These are phyloP conservation scores for Stemphylium beticola DNA, from an alignment of 2,329 filamentous ascomycete species.

Conservation along the genomic window DNA sequence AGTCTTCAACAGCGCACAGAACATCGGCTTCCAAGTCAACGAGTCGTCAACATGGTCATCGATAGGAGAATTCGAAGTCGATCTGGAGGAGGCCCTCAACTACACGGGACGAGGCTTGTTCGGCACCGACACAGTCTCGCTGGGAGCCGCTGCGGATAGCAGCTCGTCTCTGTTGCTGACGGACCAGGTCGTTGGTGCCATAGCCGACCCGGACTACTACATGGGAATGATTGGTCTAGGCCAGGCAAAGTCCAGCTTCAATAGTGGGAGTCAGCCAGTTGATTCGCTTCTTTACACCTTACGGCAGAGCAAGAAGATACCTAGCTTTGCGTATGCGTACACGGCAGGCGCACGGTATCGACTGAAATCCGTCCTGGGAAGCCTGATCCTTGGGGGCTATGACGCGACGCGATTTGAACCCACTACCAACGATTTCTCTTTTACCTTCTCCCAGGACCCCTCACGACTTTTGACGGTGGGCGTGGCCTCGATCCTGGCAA, in stretches of 20 bases:
- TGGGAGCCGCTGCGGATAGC: slow-evolving; percentile 32
- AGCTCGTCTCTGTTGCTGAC: slow-evolving; percentile 28
- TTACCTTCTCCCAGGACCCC: slow-evolving; percentile 40
- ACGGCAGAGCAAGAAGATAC: slow-evolving; percentile 38
- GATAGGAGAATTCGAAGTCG: slow-evolving; percentile 41
- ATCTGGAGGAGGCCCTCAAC: slow-evolving; percentile 39
- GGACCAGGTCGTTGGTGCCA: slow-evolving; percentile 38
- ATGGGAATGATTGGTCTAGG: slow-evolving; percentile 42
- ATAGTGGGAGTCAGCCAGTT: slow-evolving; percentile 32
- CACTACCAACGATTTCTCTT: slow-evolving; percentile 39
- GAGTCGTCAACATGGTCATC: slow-evolving; percentile 41
- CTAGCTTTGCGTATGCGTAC: slow-evolving; percentile 45
- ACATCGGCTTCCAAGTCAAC: slow-evolving; percentile 40
- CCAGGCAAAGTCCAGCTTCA: slow-evolving; percentile 38
- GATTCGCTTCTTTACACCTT: slow-evolving; percentile 38
- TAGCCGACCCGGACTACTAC: slow-evolving; percentile 39
- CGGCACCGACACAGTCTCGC: slow-evolving; percentile 40
- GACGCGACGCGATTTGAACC: slow-evolving; percentile 48
- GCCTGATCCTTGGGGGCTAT: slow-evolving; percentile 51
- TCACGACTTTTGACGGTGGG: slow-evolving; percentile 42
- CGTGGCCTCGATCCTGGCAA: slow-evolving; percentile 42
- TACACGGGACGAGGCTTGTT: slow-evolving; percentile 37
- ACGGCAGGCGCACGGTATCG: slow-evolving; percentile 46
- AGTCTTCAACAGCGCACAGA: slow-evolving; percentile 37
- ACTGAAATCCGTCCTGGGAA: slow-evolving; percentile 43